A percentile compares a stretch with the other conserved stretches of the same genome.
Conservation (phyloP, 2,329 filamentous ascomycete species). For the Chaetomium sp. region DNA sequence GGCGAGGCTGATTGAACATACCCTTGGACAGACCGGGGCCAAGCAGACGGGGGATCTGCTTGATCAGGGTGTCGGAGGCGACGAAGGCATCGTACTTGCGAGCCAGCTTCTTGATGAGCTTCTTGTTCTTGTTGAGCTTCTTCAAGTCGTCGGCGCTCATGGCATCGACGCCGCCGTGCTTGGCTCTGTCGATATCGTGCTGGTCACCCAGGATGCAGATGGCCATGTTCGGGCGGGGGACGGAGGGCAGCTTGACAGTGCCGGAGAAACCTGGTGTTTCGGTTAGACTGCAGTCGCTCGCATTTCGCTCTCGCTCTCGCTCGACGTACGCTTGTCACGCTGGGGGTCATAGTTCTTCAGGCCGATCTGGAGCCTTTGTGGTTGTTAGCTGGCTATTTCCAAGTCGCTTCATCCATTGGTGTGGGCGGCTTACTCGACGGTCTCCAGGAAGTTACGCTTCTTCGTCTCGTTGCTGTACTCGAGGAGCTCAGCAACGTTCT, state of each 20-base stretch:
- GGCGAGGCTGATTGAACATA: conserved; percentile 49
- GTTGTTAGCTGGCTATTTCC: conserved; percentile 16
- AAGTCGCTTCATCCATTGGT: neutral
- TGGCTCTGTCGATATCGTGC: conserved; percentile 99
- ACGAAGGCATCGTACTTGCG: conserved; percentile 99
- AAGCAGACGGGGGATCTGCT: conserved; percentile 99
- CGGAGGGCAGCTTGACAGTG: conserved; percentile 90
- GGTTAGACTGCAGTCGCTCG: too few relatives aligned
- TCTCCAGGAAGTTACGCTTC: conserved; percentile 97
- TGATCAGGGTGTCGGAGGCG: conserved; percentile 95
- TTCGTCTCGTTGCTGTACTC: conserved; percentile 90
- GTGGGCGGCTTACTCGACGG: conserved; percentile 57
- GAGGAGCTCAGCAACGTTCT: conserved; percentile 90
- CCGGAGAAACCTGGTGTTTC: conserved; percentile 73
- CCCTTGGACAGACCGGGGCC: conserved; percentile 98
- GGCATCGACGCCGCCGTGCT: conserved; percentile 97
- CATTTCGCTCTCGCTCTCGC: too few relatives aligned
- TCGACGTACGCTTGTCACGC: conserved; percentile 78
- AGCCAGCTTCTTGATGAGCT: conserved; percentile 99
- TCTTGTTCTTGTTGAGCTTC: conserved; percentile 99
- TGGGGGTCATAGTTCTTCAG: conserved; percentile 99
- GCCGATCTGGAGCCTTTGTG: conserved; percentile 64
- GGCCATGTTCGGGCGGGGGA: conserved; percentile 89
- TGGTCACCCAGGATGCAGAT: conserved; percentile 76
- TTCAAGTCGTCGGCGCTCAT: conserved; percentile 99